Evolutionary conservation across 2,329 filamentous ascomycete species (phyloP), one percentile per base, ranked within the genome.

Genomic region (Colletotrichum spaethianum): DNA sequence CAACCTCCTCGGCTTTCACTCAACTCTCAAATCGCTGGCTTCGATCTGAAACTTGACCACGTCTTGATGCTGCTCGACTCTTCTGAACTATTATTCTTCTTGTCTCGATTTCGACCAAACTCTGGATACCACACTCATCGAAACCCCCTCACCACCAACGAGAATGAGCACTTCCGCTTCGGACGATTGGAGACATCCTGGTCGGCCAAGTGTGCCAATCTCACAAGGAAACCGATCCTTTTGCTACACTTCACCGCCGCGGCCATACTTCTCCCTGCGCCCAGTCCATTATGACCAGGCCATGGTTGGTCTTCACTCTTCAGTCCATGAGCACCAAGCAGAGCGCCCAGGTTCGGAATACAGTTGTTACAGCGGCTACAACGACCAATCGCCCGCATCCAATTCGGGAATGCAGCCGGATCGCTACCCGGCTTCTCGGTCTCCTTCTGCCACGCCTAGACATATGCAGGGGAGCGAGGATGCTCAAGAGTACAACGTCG

Each of bases 101-200:
- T 48, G 28, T 46, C 33, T n/a, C 20, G 20, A 23, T 23, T 31
- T 62, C 44, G 31, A 38, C 14, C 14, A 50, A 50, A 36, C 46
- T 62, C 59, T 11, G 46, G 16, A 50, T 9, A 38, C 28, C 11
- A 46, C 16, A 0, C 42, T 48, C 42, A 6, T 16, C 44, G 38
- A 62, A 60, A 8, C 26, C 8, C 53, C 12, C 28, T 16, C 16
- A 50, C 28, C 8, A n/a, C 12, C 14, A 9, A 20, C 46, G 23
- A 63, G 40, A 3, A 63, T 63, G 61, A 63, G 46, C n/a, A n/a
- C 59, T 48, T 50, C 6, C n/a, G 23, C 53, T 38, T 57, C 33
- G 53, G 53, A 57, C 23, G 16, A 8, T 23, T 57, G 42, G 42
- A 46, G 7, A 46, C n/a, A n/a, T 7, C 42, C 20, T 20, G 42